Evolutionary conservation across 176 grass and related monocot genomes (phyloP), one percentile per base, ranked within the genome.

Genomic region (Avena eriantha): DNA sequence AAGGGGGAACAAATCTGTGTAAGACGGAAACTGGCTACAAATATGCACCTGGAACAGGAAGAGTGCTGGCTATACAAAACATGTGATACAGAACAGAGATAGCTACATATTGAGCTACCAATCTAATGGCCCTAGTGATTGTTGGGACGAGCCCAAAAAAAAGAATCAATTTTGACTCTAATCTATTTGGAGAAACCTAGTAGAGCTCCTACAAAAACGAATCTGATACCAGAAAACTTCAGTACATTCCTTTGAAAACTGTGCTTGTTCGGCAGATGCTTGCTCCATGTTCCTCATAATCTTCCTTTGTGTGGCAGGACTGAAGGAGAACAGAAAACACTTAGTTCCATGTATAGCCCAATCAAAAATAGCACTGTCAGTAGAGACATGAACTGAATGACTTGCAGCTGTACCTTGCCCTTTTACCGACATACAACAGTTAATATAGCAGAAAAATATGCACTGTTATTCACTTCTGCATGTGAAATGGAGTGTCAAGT

Each of bases 231-330:
- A 18, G 36, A 34, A 73, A 85, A 77, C 68, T 49, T 97, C 84
- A 97, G 80, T 99, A 99, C 94, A 97, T 99, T 83, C 97, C 97
- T 94, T 97, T 99, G 76, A 99, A 99, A 49, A 99, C 93, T 11
- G 97, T 92, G 77, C 94, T 99, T 48, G 97, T 99, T 66, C 97
- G 77, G 78, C 97, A 97, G 83, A 99, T 97, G 85, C 94, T 90
- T 84, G 97, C 94, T 90, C 97, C 94, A 82, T 96, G 87, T 85
- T 99, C 97, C 83, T 99, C 97, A 0, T 99, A 99, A 43, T 94
- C 97, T 88, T 94, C 97, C 86, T 99, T 99, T 51, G 97, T 99
- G 79, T 93, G 92, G 73, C 92, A 99, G 49, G 69, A 91, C 97
- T 99, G 88, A 26, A 85, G 71, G 64, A 51, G 36, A 78, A 91